These are phyloP conservation scores for Colletotrichum siamense DNA, from an alignment of 2,329 filamentous ascomycete species.

Conservation along the genomic window DNA sequence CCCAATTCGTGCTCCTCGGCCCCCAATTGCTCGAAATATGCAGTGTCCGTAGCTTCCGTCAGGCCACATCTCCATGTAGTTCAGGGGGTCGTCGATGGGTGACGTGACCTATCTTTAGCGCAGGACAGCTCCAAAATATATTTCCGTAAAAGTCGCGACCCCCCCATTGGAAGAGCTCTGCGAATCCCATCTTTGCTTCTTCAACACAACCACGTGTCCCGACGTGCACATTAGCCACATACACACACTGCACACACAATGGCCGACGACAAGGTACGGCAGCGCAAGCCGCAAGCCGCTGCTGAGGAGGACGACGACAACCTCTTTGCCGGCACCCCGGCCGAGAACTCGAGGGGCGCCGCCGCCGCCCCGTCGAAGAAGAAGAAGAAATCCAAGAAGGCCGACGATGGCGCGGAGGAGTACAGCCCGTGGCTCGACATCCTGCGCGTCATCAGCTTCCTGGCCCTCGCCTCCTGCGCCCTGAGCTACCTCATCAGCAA, in stretches of 20 bases:
- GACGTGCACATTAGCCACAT: neutral
- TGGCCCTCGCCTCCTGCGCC: slow-evolving; percentile 69
- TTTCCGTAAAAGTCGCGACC: neutral
- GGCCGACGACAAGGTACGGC: slow-evolving; percentile 44
- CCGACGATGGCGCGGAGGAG: slow-evolving; percentile 62
- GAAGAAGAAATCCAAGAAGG: slow-evolving; percentile 29
- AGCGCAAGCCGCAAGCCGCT: slow-evolving; percentile 43
- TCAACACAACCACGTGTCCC: neutral
- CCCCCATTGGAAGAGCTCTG: neutral
- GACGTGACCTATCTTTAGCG: neutral
- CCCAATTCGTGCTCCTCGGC: neutral
- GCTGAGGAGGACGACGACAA: slow-evolving; percentile 30
- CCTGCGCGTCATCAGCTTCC: slow-evolving; percentile 71
- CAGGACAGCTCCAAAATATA: neutral
- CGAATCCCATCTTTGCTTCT: neutral
- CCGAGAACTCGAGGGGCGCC: slow-evolving; percentile 22
- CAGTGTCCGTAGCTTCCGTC: neutral
- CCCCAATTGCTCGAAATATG: neutral
- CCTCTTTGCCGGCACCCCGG: slow-evolving; percentile 29
- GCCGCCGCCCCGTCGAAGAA: slow-evolving; percentile 23
- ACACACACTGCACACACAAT: slow-evolving; percentile 33
- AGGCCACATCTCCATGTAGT: neutral
- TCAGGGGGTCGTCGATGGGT: neutral
- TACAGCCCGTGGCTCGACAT: slow-evolving; percentile 66
- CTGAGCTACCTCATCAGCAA: slow-evolving; percentile 79